phyloP scores from a whole-genome alignment of 352 stramenopile species.

The Globisporangium cystogenes region DNA sequence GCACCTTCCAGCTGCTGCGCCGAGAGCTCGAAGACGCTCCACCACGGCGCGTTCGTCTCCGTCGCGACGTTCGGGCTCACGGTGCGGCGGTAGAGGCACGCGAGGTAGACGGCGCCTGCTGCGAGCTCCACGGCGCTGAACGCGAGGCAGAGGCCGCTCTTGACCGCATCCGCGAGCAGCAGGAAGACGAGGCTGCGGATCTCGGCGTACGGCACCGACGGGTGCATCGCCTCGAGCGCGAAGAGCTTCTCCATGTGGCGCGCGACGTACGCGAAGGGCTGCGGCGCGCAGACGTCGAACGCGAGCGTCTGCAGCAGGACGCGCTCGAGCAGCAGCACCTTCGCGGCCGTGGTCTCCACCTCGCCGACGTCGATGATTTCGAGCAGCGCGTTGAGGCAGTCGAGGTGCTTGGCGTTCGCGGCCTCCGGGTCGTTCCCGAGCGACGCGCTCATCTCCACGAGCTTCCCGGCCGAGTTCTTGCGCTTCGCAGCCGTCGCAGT shows the following conservation, averaged over 20 bases:
- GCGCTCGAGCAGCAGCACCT: constrained; percentile 66
- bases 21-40: constrained; percentile 45
- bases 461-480: background rate
- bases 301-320: constrained; percentile 69
- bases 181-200: constrained; percentile 45
- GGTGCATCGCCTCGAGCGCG: constrained; percentile 50
- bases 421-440: constrained; percentile 47
- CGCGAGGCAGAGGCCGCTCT: constrained; percentile 42
- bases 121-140: constrained; percentile 50
- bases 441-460: constrained; percentile 44
- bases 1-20: constrained; percentile 46
- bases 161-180: constrained; percentile 56
- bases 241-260: constrained; percentile 50
- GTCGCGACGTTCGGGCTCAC: constrained; percentile 54
- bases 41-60: constrained; percentile 64
- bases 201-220: constrained; percentile 35
- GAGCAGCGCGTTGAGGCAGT: constrained; percentile 55
- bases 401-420: constrained; percentile 55
- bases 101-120: constrained; percentile 61
- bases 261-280: constrained; percentile 62
- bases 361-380: constrained; percentile 60
- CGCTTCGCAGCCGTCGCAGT: no score
- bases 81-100: constrained; percentile 54
- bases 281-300: constrained; percentile 62
- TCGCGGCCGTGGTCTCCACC: constrained; percentile 51